Base-by-base conservation (phyloP, 2,329 filamentous ascomycete species). In the Clonostachys rosea region DNA sequence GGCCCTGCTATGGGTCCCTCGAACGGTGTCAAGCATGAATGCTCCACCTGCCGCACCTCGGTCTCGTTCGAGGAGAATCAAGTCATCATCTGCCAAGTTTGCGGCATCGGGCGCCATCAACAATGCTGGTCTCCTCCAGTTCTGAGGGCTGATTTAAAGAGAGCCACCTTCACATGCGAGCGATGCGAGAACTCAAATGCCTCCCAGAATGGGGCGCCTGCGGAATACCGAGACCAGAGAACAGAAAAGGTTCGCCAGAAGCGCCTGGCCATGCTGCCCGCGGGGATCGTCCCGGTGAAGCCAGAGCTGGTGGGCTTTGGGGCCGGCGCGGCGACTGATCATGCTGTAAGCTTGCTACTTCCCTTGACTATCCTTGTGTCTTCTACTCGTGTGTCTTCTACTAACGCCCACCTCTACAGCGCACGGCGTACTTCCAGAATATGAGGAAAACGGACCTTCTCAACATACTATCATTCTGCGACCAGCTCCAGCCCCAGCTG, bases 401-500 rank as follows among this genome's bases (percentile, higher is more conserved):
- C 37, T 18, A 13, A 33, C 33, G 8, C 24, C 24, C 24, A 49
- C 16, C 45, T 42, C 2, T 34, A 6, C 42, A 72, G 69, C 63
- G 67, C 18, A 57, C 58, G 16, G 59, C 65, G 34, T 73, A 73
- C 49, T 73, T 73, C 48, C 60, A 57, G 17, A 49, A 52, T 8
- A 63, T 69, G 49, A 59, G 59, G 43, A 66, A 58, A 43, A 65
- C 58, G 5, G 69, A 73, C 45, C 56, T 70, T 1, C 56, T 73
- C 20, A 67, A 68, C 34, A 54, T 73, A 10, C 51, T 74, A 3
- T 64, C 64, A 4, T 63, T 73, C 36, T 68, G 66, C 49, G 67
- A 73, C 43, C 66, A 68, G 47, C 54, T 72, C 13, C 59, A 65
- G 20, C 67, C 69, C 3, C 65, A 68, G 34, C 65, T 73, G 11